Percentiles rank a stretch among this genome's conserved stretches.
Conservation (phyloP, 2,329 filamentous ascomycete genomes). For the Stagonosporopsis rhizophila region DNA sequence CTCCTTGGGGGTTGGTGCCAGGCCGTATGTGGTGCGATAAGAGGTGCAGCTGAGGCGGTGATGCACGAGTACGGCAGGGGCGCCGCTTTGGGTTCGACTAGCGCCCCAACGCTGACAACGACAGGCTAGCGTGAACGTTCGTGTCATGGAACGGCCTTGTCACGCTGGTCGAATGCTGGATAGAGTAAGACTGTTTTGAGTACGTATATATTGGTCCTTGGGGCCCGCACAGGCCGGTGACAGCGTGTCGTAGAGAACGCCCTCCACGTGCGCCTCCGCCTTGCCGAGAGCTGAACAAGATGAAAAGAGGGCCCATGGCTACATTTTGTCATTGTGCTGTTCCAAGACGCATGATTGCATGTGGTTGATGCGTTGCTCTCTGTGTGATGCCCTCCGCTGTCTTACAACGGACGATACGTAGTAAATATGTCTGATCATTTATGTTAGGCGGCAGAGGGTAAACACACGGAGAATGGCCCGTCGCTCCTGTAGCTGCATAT, state of each 20-base stretch:
- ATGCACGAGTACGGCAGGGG: conserved; percentile 11
- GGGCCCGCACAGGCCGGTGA: conserved; percentile 1
- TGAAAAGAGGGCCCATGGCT: conserved; percentile 15
- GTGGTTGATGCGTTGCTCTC: neutral
- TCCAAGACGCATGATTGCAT: neutral
- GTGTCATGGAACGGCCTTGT: conserved; percentile 7
- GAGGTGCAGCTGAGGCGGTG: neutral
- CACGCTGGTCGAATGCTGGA: conserved; percentile 7
- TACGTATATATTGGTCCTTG: conserved; percentile 12
- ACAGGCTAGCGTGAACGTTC: conserved; percentile 2
- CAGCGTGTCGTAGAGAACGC: neutral
- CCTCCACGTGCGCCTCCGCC: conserved; percentile 11
- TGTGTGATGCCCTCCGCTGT: neutral
- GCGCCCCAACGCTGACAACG: conserved; percentile 13
- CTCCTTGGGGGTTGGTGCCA: neutral
- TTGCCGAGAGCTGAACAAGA: conserved; percentile 15
- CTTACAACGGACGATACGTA: neutral
- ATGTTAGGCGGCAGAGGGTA: neutral
- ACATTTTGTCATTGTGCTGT: neutral
- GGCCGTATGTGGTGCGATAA: conserved; percentile 13
- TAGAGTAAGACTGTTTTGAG: conserved; percentile 11
- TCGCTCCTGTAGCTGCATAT: conserved; percentile 7
- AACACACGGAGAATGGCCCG: conserved; percentile 1
- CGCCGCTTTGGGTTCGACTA: conserved; percentile 17
- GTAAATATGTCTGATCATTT: neutral